Base-by-base conservation (phyloP, 2,329 filamentous ascomycete genomes). In the Gyromitra esculenta region DNA sequence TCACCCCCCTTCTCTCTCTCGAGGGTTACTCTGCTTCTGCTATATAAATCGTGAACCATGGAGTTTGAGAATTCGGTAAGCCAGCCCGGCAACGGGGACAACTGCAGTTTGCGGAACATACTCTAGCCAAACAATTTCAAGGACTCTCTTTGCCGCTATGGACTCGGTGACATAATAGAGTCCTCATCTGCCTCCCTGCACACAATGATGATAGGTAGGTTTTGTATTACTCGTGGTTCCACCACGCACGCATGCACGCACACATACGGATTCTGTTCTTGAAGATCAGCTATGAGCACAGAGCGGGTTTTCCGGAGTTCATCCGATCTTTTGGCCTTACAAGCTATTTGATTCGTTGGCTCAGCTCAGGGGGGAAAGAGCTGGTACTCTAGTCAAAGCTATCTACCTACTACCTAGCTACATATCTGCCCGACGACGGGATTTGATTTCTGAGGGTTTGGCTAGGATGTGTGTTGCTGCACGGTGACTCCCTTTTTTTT, bases 321-420 rank as follows among this genome's bases (percentile, higher is more conserved):
- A 50, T 75, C 72, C 72, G 72, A 75, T 75, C 72, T 75, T 75
- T 75, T 39, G 21, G 43, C n/a, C 15, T 37, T 9, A 9, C 21
- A 13, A 54, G n/a, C n/a, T 15, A 7, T 56, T 50, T 66, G 70
- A 66, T 73, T 73, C 62, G 70, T 25, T 39, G 9, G 18, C 54
- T 43, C 50, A 63, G 64, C 56, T 70, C 66, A 52, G 56, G 64
- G 64, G 64, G 41, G 35, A 15, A 8, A 31, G 4, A 31, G 25
- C 25, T 31, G 25, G 25, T 31, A 31, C 25, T 31, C 25, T 57
- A 39, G 39, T 45, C 9, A n/a, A 25, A 41, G 41, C 35, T 64
- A 50, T 50, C 25, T 31, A 3, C 25, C 25, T 31, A 31, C 25
- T 31, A 31, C 25, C 25, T 31, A 31, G 25, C 25, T 31, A 31